Evolutionary conservation across 345 rosid genomes (phyloP).

Genomic region (Citrus reticulata): DNA sequence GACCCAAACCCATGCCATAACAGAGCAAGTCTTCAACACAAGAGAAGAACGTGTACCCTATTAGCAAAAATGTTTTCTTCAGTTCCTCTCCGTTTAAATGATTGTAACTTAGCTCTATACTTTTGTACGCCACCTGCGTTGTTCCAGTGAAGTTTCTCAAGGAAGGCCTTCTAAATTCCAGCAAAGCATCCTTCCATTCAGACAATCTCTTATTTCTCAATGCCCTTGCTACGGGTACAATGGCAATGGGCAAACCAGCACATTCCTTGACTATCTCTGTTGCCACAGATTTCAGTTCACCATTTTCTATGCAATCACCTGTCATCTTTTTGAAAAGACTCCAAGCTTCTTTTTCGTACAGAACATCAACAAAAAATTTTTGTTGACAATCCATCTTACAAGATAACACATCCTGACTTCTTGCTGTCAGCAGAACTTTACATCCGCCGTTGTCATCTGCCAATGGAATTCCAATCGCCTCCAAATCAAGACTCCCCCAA

Average conservation of each 20-base stretch:
- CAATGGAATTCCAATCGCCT: background rate
- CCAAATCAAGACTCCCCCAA: background rate
- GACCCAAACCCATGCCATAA: no score
- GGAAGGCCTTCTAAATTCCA: no score
- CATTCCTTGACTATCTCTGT: constrained; percentile 12
- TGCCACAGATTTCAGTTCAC: constrained; percentile 1
- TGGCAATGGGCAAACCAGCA: constrained; percentile 28
- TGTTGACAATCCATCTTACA: background rate
- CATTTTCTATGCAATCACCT: background rate
- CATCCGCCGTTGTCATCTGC: background rate
- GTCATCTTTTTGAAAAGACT: background rate
- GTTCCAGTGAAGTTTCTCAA: no score
- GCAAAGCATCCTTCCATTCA: no score
- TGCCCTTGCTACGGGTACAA: constrained; percentile 14
- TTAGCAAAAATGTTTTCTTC: no score
- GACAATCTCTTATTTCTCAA: background rate
- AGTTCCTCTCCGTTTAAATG: no score
- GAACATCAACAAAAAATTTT: background rate
- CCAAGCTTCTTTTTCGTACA: background rate
- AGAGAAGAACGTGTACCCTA: no score
- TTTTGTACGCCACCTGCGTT: no score
- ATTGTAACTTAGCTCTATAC: no score
- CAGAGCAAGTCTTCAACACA: no score
- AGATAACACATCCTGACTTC: background rate
- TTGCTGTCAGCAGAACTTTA: background rate